Percentiles rank a stretch among this genome's conserved stretches.
phyloP scores from a whole-genome alignment of 2,329 filamentous ascomycete genomes.

The Akanthomyces lecanii region DNA sequence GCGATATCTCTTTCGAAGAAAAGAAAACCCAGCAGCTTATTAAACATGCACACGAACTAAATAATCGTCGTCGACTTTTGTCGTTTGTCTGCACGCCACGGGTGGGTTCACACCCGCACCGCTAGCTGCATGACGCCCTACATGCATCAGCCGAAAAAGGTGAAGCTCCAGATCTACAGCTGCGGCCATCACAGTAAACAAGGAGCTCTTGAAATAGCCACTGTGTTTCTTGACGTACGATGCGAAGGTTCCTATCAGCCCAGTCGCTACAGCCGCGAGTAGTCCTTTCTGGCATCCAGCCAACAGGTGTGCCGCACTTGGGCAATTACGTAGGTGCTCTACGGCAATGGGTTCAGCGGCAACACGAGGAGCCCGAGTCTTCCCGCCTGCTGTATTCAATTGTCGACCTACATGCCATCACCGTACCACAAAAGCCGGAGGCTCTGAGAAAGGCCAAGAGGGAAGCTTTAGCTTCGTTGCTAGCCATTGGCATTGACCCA shows the following conservation, averaged over 20 bases:
- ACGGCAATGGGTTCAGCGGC: conserved; percentile 77
- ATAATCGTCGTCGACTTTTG: no score
- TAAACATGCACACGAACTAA: no score
- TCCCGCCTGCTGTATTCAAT: conserved; percentile 75
- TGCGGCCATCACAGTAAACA: not conserved
- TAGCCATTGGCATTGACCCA: conserved; percentile 81
- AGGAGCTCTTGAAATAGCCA: not conserved
- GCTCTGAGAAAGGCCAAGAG: conserved; percentile 61
- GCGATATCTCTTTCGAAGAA: no score
- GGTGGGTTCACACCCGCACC: no score
- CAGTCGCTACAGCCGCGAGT: conserved; percentile 33
- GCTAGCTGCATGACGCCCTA: not conserved
- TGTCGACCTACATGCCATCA: conserved; percentile 93
- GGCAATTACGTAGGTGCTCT: conserved; percentile 94
- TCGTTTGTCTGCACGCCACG: no score
- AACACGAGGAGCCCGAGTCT: conserved; percentile 53
- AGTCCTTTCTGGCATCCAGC: conserved; percentile 95
- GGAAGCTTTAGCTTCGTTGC: conserved; percentile 72
- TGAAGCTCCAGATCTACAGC: not conserved
- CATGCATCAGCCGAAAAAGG: not conserved
- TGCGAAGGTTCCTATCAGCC: conserved; percentile 6
- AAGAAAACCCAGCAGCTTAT: no score
- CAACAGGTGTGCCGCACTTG: conserved; percentile 87
- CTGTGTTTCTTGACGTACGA: conserved; percentile 5
- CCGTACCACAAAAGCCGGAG: conserved; percentile 62